These are phyloP conservation scores for Arthrobotrys pseudoclavata DNA, from an alignment of 2,329 filamentous ascomycete genomes.

Conservation along the genomic window DNA sequence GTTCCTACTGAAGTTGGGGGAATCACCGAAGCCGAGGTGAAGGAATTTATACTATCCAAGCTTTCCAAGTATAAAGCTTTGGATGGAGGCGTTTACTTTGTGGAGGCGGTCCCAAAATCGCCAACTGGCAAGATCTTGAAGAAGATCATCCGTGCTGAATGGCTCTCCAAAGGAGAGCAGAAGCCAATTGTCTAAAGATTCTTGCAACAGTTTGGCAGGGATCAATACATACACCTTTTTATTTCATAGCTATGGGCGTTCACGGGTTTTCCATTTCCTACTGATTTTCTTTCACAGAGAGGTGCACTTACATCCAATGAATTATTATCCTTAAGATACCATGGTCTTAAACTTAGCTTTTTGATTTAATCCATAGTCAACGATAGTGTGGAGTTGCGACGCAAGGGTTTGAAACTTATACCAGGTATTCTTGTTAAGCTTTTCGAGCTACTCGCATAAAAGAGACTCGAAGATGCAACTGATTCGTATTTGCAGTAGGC, in stretches of 20 bases:
- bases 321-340: no score
- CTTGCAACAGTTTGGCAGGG: neutral
- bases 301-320: no score
- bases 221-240: neutral
- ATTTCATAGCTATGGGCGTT: conserved; percentile 1
- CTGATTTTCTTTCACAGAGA: neutral
- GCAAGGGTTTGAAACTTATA: no score
- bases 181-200: conserved; percentile 20
- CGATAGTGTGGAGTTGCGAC: no score
- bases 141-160: conserved; percentile 59
- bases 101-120: conserved; percentile 69
- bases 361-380: no score
- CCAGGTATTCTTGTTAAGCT: no score
- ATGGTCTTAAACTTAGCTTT: no score
- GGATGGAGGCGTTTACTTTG: conserved; percentile 69
- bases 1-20: conserved; percentile 64
- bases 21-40: conserved; percentile 67
- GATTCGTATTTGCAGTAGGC: no score
- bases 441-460: no score
- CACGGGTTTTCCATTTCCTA: neutral
- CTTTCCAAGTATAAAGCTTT: conserved; percentile 70
- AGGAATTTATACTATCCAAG: conserved; percentile 66
- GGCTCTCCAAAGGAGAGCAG: conserved; percentile 37
- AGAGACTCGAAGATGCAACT: no score
- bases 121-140: conserved; percentile 69